Percentiles rank a stretch among this genome's conserved stretches.
phyloP scores from a whole-genome alignment of 1,284 basidiomycete species.

The Fomes fomentarius region DNA sequence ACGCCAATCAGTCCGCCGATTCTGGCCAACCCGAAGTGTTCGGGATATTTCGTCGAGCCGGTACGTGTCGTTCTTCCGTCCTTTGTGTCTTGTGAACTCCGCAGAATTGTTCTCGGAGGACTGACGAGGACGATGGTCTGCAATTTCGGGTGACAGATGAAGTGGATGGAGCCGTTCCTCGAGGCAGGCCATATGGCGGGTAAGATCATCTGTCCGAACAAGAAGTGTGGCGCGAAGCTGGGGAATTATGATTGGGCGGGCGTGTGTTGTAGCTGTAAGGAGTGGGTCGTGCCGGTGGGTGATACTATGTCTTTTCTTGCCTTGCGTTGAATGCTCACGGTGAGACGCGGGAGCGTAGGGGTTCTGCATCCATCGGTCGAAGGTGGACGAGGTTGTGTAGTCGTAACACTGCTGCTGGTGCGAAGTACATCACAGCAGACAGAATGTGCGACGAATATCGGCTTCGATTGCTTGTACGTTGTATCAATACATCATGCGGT shows the following conservation, averaged over 20 bases:
- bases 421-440: too few species aligned
- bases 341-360: conserved; percentile 50
- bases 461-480: too few species aligned
- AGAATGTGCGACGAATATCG: too few species aligned
- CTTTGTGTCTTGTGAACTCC: too few species aligned
- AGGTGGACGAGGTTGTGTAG: conserved; percentile 82
- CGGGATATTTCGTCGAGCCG: conserved; percentile 96
- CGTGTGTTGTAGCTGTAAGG: conserved; percentile 87
- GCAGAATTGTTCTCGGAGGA: too few species aligned
- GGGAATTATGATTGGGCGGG: conserved; percentile 99
- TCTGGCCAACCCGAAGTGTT: conserved; percentile 78
- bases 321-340: not conserved
- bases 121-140: too few species aligned
- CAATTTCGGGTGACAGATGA: conserved; percentile 63
- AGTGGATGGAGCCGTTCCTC: conserved; percentile 92
- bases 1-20: conserved; percentile 60
- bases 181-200: conserved; percentile 78
- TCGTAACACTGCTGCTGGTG: too few species aligned
- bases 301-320: conserved; percentile 10
- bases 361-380: conserved; percentile 88
- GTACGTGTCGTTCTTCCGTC: conserved; percentile 49
- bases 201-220: conserved; percentile 90
- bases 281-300: conserved; percentile 87
- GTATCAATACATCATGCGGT: too few species aligned
- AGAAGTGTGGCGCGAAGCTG: conserved; percentile 87